These are phyloP conservation scores for Lipomyces yamadae DNA, from an alignment of 805 yeast genomes.

Conservation along the genomic window DNA sequence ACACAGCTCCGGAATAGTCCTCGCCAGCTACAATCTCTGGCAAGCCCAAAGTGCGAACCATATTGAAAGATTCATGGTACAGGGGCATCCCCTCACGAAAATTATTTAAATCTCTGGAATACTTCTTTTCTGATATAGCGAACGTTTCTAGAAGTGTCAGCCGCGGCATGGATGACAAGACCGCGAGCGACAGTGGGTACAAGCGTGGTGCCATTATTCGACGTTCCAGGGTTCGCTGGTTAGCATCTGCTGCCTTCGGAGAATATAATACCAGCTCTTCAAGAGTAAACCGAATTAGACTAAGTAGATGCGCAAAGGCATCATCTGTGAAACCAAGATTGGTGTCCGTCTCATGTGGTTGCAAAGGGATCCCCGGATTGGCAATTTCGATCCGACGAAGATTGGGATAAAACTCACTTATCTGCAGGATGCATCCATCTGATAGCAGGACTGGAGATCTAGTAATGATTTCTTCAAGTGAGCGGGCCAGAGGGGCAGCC, in stretches of 20 bases:
- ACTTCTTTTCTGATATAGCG: background rate
- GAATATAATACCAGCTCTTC: background rate
- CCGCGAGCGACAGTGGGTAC: background rate
- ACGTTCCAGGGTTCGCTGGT: background rate
- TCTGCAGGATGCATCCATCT: conserved; percentile 1
- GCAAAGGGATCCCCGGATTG: conserved; percentile 7
- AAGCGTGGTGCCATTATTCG: background rate
- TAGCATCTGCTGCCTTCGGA: conserved; percentile 1
- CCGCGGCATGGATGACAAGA: conserved; percentile 4
- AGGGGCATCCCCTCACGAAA: background rate
- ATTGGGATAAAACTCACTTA: background rate
- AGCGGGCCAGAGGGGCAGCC: background rate
- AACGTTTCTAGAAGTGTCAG: background rate
- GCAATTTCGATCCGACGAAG: conserved; percentile 7
- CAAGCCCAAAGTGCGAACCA: background rate
- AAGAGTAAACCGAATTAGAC: background rate
- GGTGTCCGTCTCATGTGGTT: background rate
- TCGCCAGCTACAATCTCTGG: conserved; percentile 1
- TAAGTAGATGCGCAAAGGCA: background rate
- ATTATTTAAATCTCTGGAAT: background rate
- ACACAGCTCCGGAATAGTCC: conserved; percentile 4
- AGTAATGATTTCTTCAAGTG: background rate
- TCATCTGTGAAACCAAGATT: background rate
- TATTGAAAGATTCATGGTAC: background rate
- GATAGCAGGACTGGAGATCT: conserved; percentile 4